Conservation (phyloP, 805 yeast genomes). For the Myxozyma kluyveri region DNA sequence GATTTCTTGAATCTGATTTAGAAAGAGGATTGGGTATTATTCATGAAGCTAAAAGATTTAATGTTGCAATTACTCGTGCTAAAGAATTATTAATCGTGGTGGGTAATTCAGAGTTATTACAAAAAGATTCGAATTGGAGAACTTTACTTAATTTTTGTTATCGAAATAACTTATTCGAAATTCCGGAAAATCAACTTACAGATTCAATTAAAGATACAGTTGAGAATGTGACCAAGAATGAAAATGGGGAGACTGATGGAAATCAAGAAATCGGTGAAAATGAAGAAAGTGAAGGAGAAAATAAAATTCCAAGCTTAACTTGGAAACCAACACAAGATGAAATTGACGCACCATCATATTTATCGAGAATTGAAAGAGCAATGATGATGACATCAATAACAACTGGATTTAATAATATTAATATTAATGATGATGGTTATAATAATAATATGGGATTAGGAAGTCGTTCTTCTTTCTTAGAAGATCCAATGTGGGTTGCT, state of each 20-base stretch:
- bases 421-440: neutral
- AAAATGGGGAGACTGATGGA: no score
- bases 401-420: conserved; percentile 2
- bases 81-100: conserved; percentile 45
- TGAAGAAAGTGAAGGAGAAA: no score
- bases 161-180: conserved; percentile 20
- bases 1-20: conserved; percentile 18
- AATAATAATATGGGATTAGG: conserved; percentile 3
- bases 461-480: neutral
- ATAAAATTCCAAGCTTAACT: no score
- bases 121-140: conserved; percentile 25
- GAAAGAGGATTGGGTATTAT: conserved; percentile 25
- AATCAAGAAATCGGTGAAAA: neutral
- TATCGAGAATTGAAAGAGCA: conserved; percentile 18
- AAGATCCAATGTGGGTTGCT: conserved; percentile 29
- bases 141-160: conserved; percentile 19
- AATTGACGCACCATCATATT: conserved; percentile 16
- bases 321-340: conserved; percentile 25
- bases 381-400: no score
- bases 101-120: conserved; percentile 42
- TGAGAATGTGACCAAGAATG: no score
- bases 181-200: no score
- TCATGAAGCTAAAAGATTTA: conserved; percentile 37
- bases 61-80: conserved; percentile 49
- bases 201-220: no score